phyloP scores from a whole-genome alignment of 2,329 filamentous ascomycete species.

The Podosphaera aphanis region DNA sequence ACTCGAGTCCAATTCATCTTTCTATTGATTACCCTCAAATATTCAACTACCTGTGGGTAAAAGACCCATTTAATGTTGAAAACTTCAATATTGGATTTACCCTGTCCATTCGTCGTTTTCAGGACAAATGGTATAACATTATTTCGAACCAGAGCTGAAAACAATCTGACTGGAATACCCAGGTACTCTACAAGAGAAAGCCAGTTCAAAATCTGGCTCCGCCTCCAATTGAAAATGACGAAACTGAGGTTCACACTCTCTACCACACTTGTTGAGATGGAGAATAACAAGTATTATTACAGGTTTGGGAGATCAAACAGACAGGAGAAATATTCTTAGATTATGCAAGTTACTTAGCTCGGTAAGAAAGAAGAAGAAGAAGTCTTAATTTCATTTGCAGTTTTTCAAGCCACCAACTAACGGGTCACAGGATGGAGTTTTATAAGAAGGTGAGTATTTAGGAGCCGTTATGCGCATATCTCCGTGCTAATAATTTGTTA shows the following conservation, averaged over 20 bases:
- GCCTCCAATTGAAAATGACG: conserved; percentile 54
- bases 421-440: conserved; percentile 52
- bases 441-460: conserved; percentile 52
- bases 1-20: too few relatives aligned
- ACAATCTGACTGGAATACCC: conserved; percentile 2
- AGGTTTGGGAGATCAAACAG: conserved; percentile 82
- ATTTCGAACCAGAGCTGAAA: neutral
- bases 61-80: conserved; percentile 10
- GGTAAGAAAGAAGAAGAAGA: conserved; percentile 30
- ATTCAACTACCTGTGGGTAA: too few relatives aligned
- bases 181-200: conserved; percentile 95
- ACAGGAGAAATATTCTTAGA: conserved; percentile 75
- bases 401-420: conserved; percentile 12
- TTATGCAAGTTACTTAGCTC: conserved; percentile 69
- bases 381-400: conserved; percentile 3
- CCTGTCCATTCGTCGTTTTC: conserved; percentile 4
- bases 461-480: neutral
- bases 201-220: conserved; percentile 61
- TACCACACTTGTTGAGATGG: conserved; percentile 4
- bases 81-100: conserved; percentile 8
- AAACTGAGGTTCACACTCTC: conserved; percentile 43
- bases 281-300: conserved; percentile 8
- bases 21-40: too few relatives aligned
- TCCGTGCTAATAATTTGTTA: conserved; percentile 11
- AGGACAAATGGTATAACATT: conserved; percentile 11